Percentiles rank a stretch among this genome's conserved stretches.
phyloP scores from a whole-genome alignment of 148 eudicot species.

The Rhododendron ovatum region DNA sequence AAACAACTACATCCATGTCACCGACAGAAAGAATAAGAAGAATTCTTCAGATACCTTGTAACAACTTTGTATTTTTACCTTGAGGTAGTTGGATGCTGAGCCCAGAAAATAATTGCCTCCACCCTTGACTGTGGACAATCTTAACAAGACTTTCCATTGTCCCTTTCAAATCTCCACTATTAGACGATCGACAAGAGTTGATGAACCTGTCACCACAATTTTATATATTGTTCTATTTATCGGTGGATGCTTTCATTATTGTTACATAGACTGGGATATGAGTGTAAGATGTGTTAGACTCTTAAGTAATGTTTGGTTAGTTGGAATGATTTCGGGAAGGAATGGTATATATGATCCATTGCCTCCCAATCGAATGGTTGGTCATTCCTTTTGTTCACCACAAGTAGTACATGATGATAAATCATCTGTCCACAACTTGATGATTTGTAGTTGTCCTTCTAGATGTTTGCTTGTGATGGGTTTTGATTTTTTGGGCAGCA shows the following conservation, averaged over 20 bases:
- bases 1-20: neutral
- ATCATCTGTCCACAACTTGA: too few species aligned
- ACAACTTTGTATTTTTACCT: too few species aligned
- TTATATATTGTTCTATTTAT: neutral
- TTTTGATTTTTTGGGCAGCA: too few species aligned
- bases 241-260: neutral
- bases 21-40: neutral
- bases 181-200: slow-evolving; percentile 27
- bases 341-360: neutral
- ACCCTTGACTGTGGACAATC: slow-evolving; percentile 74
- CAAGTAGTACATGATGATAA: neutral
- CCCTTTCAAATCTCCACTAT: slow-evolving; percentile 45
- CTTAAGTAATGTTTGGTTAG: neutral
- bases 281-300: neutral
- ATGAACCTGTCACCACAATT: slow-evolving; percentile 53
- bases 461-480: too few species aligned
- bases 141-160: slow-evolving; percentile 59
- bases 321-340: neutral
- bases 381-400: neutral
- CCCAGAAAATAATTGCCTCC: slow-evolving; percentile 88
- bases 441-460: too few species aligned
- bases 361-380: neutral
- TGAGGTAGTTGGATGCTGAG: slow-evolving; percentile 42
- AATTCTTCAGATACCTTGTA: neutral
- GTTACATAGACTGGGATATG: neutral